Evolutionary conservation across 192 early-diverging fungal genomes (phyloP).

Genomic region (Podila clonocystis): DNA sequence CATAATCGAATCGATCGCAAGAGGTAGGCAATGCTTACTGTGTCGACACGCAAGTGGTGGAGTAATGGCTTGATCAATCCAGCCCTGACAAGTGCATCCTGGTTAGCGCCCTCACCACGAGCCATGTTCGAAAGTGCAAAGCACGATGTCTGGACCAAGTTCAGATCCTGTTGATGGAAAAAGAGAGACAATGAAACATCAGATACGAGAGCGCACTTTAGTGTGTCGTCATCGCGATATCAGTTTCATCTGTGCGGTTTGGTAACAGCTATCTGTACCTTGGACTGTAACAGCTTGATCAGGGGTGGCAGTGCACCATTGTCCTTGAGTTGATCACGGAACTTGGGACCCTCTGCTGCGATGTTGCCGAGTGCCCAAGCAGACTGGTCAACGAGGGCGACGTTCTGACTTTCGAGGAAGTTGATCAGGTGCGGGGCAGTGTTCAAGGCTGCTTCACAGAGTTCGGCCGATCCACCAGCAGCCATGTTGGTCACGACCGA

Average conservation of each 20-base stretch:
- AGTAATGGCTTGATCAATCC: slow-evolving; percentile 57
- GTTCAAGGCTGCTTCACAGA: slow-evolving; percentile 55
- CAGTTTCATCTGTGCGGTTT: neutral
- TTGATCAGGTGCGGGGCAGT: slow-evolving; percentile 61
- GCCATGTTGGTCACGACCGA: slow-evolving; percentile 74
- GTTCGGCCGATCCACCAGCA: slow-evolving; percentile 55
- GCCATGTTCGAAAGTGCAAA: slow-evolving; percentile 80
- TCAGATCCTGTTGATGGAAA: slow-evolving; percentile 43
- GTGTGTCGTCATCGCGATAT: neutral
- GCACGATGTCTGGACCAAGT: slow-evolving; percentile 71
- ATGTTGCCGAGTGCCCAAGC: slow-evolving; percentile 96
- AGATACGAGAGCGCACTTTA: neutral
- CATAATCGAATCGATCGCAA: neutral
- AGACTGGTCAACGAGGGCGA: slow-evolving; percentile 84
- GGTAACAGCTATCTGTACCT: slow-evolving; percentile 28
- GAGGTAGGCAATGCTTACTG: slow-evolving; percentile 30
- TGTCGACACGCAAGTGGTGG: slow-evolving; percentile 58
- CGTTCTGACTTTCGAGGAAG: slow-evolving; percentile 55
- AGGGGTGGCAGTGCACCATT: slow-evolving; percentile 81
- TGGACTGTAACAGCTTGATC: slow-evolving; percentile 73
- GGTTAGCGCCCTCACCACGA: slow-evolving; percentile 65
- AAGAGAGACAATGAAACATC: neutral
- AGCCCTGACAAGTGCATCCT: slow-evolving; percentile 60
- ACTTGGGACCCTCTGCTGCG: slow-evolving; percentile 84
- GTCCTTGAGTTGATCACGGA: slow-evolving; percentile 77